Conservation (phyloP, 352 stramenopile genomes). For the Pythium phragmitis region DNA sequence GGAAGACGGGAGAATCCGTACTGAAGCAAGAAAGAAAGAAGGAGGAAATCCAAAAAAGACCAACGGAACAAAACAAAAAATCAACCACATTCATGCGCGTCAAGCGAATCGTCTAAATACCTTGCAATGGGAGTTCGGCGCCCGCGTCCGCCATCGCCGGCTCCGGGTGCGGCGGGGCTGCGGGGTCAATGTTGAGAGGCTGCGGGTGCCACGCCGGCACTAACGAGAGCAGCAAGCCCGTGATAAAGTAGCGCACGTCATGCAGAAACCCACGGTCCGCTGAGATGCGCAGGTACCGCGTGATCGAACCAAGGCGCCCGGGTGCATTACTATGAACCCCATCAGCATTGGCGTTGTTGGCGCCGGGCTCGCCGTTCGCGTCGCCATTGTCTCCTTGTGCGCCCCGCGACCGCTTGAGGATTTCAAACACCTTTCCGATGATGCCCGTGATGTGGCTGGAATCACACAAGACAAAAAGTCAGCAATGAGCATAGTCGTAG, state of each 20-base stretch:
- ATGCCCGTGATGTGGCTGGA: slow-evolving; percentile 79
- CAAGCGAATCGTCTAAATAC: slow-evolving; percentile 49
- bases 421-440: slow-evolving; percentile 76
- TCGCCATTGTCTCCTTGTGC: slow-evolving; percentile 19
- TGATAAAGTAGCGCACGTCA: slow-evolving; percentile 79
- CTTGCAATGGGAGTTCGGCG: slow-evolving; percentile 62
- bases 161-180: slow-evolving; percentile 31
- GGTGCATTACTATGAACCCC: slow-evolving; percentile 19
- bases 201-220: slow-evolving; percentile 81
- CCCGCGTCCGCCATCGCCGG: slow-evolving; percentile 42
- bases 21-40: not conserved
- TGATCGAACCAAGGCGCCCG: slow-evolving; percentile 27
- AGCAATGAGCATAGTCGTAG: not conserved
- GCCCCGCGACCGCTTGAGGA: slow-evolving; percentile 46
- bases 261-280: slow-evolving; percentile 66
- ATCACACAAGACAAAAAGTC: not conserved
- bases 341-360: slow-evolving; percentile 31
- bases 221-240: slow-evolving; percentile 71
- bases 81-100: not conserved
- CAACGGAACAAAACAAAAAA: slow-evolving; percentile 2
- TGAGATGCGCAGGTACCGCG: slow-evolving; percentile 66
- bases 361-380: slow-evolving; percentile 2
- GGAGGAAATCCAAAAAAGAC: not conserved
- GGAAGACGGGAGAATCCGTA: not conserved
- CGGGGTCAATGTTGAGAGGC: slow-evolving; percentile 37